Conservation (phyloP, 2,329 filamentous ascomycete species). For the Pseudogymnoascus sp. region DNA sequence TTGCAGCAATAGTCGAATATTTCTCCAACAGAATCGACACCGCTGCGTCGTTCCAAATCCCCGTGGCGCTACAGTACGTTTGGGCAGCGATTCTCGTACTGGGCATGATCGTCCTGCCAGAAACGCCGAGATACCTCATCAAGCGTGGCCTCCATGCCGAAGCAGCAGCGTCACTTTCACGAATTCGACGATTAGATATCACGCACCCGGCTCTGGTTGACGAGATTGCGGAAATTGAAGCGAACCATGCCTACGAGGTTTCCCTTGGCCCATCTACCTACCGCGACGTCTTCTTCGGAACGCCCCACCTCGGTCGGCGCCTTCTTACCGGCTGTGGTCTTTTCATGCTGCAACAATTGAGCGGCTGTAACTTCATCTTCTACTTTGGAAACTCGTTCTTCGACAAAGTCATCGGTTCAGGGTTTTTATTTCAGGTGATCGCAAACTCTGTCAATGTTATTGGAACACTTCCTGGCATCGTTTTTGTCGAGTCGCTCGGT, state of each 20-base stretch:
- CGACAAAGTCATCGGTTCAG: slow-evolving; percentile 52
- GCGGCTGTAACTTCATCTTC: slow-evolving; percentile 71
- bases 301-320: slow-evolving; percentile 61
- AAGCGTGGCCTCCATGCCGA: slow-evolving; percentile 31
- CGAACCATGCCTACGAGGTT: slow-evolving; percentile 70
- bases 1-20: slow-evolving; percentile 40
- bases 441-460: slow-evolving; percentile 73
- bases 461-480: slow-evolving; percentile 67
- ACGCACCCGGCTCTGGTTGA: slow-evolving; percentile 67
- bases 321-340: slow-evolving; percentile 66
- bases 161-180: slow-evolving; percentile 27
- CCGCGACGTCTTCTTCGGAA: slow-evolving; percentile 54
- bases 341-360: slow-evolving; percentile 75
- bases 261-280: slow-evolving; percentile 57
- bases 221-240: slow-evolving; percentile 68
- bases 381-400: slow-evolving; percentile 73
- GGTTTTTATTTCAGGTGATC: slow-evolving; percentile 67
- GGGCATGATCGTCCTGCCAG: slow-evolving; percentile 33
- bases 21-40: slow-evolving; percentile 30
- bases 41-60: slow-evolving; percentile 35
- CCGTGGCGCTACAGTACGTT: slow-evolving; percentile 37
- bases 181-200: slow-evolving; percentile 63
- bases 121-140: slow-evolving; percentile 35
- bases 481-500: slow-evolving; percentile 71
- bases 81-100: slow-evolving; percentile 35